These are phyloP conservation scores for Pugionium dolabratum DNA, from an alignment of 345 rosid genomes.

Conservation along the genomic window DNA sequence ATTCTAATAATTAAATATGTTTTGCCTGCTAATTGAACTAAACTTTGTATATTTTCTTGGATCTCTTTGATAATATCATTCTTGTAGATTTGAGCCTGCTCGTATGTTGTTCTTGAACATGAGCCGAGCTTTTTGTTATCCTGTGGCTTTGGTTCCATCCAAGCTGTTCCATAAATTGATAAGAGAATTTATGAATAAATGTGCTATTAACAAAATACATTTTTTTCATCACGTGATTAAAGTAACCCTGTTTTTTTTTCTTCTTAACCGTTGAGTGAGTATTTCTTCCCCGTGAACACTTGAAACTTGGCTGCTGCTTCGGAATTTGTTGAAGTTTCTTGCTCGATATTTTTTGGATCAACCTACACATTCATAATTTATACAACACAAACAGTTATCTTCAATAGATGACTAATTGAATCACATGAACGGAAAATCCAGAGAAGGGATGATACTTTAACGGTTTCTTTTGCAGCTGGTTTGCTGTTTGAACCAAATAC, in stretches of 20 bases:
- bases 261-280: slow-evolving; percentile 35
- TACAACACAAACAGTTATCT: background rate
- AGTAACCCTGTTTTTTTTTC: background rate
- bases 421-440: background rate
- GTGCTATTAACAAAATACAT: too few species aligned
- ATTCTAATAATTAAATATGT: too few species aligned
- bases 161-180: too few species aligned
- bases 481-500: slow-evolving; percentile 54
- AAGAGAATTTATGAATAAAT: too few species aligned
- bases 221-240: too few species aligned
- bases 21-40: too few species aligned
- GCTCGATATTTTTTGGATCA: slow-evolving; percentile 37
- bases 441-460: slow-evolving; percentile 37
- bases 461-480: slow-evolving; percentile 33
- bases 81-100: too few species aligned
- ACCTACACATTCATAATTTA: slow-evolving; percentile 30
- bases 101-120: too few species aligned
- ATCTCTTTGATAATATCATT: too few species aligned
- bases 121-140: too few species aligned
- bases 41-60: too few species aligned
- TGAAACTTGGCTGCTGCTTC: slow-evolving; percentile 52
- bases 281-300: slow-evolving; percentile 69
- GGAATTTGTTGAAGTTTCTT: slow-evolving; percentile 37
- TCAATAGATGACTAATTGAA: background rate
- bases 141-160: too few species aligned